Conservation (phyloP, 352 stramenopile genomes). For the Globisporangium barbulae region DNA sequence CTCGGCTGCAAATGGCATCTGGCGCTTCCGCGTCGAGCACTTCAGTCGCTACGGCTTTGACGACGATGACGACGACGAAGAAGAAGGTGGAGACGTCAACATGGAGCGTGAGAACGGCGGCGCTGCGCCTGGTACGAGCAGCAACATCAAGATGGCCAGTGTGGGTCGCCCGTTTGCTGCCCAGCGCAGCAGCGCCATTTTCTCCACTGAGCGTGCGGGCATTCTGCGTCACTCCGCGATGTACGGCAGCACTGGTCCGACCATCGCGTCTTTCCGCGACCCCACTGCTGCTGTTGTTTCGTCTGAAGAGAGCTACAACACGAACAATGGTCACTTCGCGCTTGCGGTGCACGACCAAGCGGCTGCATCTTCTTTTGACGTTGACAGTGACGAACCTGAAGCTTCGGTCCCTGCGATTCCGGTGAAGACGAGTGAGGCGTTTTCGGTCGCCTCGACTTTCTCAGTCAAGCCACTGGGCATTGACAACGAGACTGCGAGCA, state of each 20-base stretch:
- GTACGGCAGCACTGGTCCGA: slow-evolving; percentile 23
- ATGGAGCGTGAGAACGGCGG: slow-evolving; percentile 20
- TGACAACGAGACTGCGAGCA: slow-evolving; percentile 23
- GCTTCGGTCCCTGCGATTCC: background rate
- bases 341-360: background rate
- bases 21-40: slow-evolving; percentile 84
- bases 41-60: slow-evolving; percentile 84
- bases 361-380: slow-evolving; percentile 11
- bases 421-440: slow-evolving; percentile 32
- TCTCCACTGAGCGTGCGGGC: slow-evolving; percentile 30
- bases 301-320: background rate
- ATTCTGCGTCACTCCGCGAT: slow-evolving; percentile 49
- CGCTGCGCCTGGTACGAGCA: slow-evolving; percentile 20
- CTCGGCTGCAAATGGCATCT: slow-evolving; percentile 64
- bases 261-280: slow-evolving; percentile 34
- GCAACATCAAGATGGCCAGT: slow-evolving; percentile 24
- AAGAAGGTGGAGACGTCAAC: slow-evolving; percentile 28
- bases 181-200: slow-evolving; percentile 16
- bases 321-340: background rate
- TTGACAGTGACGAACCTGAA: slow-evolving; percentile 23
- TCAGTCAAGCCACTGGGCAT: slow-evolving; percentile 36
- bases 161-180: slow-evolving; percentile 19
- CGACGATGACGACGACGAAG: slow-evolving; percentile 68
- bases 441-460: slow-evolving; percentile 29
- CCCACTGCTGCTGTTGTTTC: background rate